phyloP scores from a whole-genome alignment of 805 yeast genomes.

The Debaryomyces castellii region DNA sequence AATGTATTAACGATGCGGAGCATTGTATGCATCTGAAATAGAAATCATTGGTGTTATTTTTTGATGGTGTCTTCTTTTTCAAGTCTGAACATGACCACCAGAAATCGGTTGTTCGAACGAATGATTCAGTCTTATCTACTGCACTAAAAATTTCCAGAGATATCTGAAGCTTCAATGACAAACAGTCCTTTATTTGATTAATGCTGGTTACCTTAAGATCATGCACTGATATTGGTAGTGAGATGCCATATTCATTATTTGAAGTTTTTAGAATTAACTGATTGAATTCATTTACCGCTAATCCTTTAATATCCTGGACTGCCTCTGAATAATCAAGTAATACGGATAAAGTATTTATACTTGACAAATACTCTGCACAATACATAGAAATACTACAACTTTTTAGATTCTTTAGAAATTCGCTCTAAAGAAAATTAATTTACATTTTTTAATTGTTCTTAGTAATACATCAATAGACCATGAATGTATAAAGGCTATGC shows the following conservation, averaged over 20 bases:
- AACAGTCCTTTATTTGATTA: slow-evolving; percentile 1
- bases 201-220: slow-evolving; percentile 1
- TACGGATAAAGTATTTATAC: slow-evolving; percentile 17
- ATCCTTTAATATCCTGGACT: slow-evolving; percentile 6
- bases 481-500: neutral
- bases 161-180: slow-evolving; percentile 5
- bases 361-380: slow-evolving; percentile 21
- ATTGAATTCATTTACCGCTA: slow-evolving; percentile 3
- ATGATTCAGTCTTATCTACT: slow-evolving; percentile 7
- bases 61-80: slow-evolving; percentile 29
- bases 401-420: no score
- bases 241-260: neutral
- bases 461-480: neutral
- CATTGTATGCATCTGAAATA: slow-evolving; percentile 34
- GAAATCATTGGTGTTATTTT: slow-evolving; percentile 20
- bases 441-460: no score
- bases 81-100: slow-evolving; percentile 48
- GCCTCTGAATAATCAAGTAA: slow-evolving; percentile 10
- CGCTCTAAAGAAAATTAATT: no score
- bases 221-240: neutral
- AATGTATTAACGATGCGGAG: slow-evolving; percentile 22
- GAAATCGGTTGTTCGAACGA: slow-evolving; percentile 7
- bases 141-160: neutral
- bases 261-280: slow-evolving; percentile 1
- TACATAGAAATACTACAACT: slow-evolving; percentile 21